Conservation (phyloP, 306 rosid species). For the Hippophae rhamnoides region DNA sequence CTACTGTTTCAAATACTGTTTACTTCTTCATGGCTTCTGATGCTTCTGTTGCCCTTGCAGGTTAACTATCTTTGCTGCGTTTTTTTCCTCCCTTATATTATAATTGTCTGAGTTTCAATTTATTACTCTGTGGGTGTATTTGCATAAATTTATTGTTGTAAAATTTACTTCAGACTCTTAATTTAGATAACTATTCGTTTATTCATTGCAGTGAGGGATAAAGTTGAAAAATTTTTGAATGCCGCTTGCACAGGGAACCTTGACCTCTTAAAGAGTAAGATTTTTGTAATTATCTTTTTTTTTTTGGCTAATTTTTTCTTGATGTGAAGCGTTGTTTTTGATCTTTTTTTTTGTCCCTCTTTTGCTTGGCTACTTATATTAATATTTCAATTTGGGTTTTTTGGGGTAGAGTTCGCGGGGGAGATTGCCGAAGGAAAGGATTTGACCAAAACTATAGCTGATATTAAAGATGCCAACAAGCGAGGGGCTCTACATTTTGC, state of each 20-base stretch:
- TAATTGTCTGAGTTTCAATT: neutral
- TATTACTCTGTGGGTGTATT: neutral
- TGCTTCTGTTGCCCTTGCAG: conserved; percentile 91
- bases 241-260: conserved; percentile 75
- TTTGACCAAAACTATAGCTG: conserved; percentile 53
- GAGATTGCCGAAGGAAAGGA: conserved; percentile 73
- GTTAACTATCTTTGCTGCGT: conserved; percentile 18
- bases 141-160: neutral
- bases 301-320: neutral
- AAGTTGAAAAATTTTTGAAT: conserved; percentile 68
- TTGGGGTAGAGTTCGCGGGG: conserved; percentile 45
- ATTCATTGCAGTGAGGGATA: conserved; percentile 57
- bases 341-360: neutral
- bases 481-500: conserved; percentile 94
- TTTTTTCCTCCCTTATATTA: neutral
- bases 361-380: neutral
- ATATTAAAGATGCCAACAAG: conserved; percentile 81
- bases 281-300: neutral
- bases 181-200: neutral
- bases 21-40: conserved; percentile 49
- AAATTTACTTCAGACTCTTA: neutral
- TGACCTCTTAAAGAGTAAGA: conserved; percentile 71
- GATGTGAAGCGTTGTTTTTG: neutral
- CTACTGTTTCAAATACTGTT: neutral
- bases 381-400: conserved; percentile 7